Evolutionary conservation across 129 eudicot species (phyloP).

Genomic region (Escallonia rubra): DNA sequence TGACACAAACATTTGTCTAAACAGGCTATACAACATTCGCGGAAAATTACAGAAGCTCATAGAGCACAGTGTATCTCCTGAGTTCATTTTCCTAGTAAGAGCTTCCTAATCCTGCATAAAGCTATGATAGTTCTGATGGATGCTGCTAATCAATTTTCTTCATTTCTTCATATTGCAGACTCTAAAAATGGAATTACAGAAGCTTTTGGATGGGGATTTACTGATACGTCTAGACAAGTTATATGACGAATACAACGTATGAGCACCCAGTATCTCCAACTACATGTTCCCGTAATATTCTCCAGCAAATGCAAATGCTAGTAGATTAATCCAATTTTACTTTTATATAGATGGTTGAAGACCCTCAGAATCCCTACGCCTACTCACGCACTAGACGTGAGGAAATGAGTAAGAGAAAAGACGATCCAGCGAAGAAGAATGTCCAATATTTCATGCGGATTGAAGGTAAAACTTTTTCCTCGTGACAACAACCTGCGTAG

Average conservation of each 20-base stretch:
- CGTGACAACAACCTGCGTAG: too few species aligned
- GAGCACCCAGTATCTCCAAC: conserved; percentile 7
- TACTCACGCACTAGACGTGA: conserved; percentile 9
- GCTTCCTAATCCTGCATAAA: conserved; percentile 1
- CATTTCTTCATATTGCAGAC: conserved; percentile 34
- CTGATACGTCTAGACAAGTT: conserved; percentile 39
- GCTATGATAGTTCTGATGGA: neutral
- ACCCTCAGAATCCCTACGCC: conserved; percentile 12
- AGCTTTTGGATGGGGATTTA: conserved; percentile 34
- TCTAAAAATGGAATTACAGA: conserved; percentile 48
- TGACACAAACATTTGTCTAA: conserved; percentile 14
- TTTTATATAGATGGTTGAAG: neutral
- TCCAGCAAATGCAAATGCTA: neutral
- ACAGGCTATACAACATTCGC: conserved; percentile 65
- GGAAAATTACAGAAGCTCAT: conserved; percentile 66
- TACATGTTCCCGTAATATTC: neutral
- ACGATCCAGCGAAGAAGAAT: conserved; percentile 42
- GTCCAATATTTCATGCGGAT: conserved; percentile 50
- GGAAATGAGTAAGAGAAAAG: conserved; percentile 20
- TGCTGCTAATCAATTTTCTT: conserved; percentile 18
- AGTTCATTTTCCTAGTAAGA: conserved; percentile 64
- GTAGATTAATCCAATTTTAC: conserved; percentile 6
- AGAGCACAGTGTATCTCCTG: conserved; percentile 77
- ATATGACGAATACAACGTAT: conserved; percentile 52
- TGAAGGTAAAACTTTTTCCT: conserved; percentile 42